Base-by-base conservation (phyloP, 2,329 filamentous ascomycete species). In the Teratosphaeria viscida region DNA sequence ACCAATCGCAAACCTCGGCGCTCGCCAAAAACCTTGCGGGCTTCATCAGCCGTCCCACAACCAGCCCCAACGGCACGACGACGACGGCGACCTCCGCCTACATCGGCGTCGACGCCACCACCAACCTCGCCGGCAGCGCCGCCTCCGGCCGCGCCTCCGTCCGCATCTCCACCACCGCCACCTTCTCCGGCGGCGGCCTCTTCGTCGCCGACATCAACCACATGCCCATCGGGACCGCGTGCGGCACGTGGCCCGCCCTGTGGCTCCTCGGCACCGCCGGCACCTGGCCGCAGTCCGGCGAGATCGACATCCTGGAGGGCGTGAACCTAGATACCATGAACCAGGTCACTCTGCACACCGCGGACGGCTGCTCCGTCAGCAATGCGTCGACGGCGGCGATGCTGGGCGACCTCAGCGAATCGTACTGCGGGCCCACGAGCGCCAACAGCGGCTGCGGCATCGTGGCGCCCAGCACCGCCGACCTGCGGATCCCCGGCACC, bases 231-330 rank as follows among this genome's bases (percentile, higher is more conserved):
- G 55, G 55, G 1, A 74, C 73, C 10, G 77, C 76, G 35, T 81
- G 76, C 62, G 80, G 80, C 23, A 75, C 76, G 12, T 82, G 80
- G 80, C 79, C 79, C 35, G 79, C 80, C 0, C 72, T 78, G 57
- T 79, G 75, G 75, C 67, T 75, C 56, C 63, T 72, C n/a, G 62
- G 67, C 52, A 67, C 68, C 3, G 66, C 68, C 8, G 64, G 61
- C n/a, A 61, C 62, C 10, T 77, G 74, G 74, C 75, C 75, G 2
- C 59, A 57, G 1, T 66, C 67, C n/a, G 67, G 78, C 57, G 78
- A 80, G 57, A 78, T 78, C 60, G 78, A 81, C 60, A 78, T 80
- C 57, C 65, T 80, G 47, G 78, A 81, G 63, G 76, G 73, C 26
- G 77, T 79, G 35, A 76, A 80, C 66, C 70, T 74, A 12, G 69